A percentile compares a stretch with the other conserved stretches of the same genome.
Evolutionary conservation across 306 rosid species (phyloP).

Genomic region (Lithocarpus polystachyus): DNA sequence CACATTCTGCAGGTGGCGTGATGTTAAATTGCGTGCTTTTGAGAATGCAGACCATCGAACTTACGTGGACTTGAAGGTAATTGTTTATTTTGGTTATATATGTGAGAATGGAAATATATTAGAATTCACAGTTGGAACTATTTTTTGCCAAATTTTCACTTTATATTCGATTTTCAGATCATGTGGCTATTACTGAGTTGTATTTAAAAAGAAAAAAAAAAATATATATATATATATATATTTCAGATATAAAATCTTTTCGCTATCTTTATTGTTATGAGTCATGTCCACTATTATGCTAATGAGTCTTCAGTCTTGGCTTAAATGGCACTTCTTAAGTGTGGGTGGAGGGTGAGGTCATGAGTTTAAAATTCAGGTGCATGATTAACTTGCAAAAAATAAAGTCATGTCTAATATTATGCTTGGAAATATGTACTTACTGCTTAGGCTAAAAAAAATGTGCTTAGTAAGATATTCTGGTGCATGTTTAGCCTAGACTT

Average conservation of each 20-base stretch:
- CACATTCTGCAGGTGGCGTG: conserved; percentile 79
- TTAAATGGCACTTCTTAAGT: no score
- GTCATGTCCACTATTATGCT: background rate
- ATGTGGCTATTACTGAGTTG: background rate
- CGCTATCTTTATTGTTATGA: background rate
- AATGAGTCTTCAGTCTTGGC: no score
- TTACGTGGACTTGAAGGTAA: conserved; percentile 93
- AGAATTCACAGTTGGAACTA: background rate
- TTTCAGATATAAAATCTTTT: background rate
- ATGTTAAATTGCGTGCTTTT: conserved; percentile 78
- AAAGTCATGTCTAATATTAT: no score
- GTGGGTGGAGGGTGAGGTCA: no score
- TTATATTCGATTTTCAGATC: background rate
- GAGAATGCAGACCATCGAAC: conserved; percentile 95
- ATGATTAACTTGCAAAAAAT: no score
- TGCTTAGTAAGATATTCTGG: no score
- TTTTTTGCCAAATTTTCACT: background rate
- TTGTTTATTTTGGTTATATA: background rate
- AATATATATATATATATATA: no score
- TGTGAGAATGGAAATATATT: background rate
- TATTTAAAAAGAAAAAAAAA: background rate
- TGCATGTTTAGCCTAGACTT: no score
- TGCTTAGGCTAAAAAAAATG: no score
- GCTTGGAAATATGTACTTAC: no score
- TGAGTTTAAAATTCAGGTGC: no score